Evolutionary conservation across 495 filamentous ascomycete genomes (phyloP).

Genomic region (Trichoderma gamsii): DNA sequence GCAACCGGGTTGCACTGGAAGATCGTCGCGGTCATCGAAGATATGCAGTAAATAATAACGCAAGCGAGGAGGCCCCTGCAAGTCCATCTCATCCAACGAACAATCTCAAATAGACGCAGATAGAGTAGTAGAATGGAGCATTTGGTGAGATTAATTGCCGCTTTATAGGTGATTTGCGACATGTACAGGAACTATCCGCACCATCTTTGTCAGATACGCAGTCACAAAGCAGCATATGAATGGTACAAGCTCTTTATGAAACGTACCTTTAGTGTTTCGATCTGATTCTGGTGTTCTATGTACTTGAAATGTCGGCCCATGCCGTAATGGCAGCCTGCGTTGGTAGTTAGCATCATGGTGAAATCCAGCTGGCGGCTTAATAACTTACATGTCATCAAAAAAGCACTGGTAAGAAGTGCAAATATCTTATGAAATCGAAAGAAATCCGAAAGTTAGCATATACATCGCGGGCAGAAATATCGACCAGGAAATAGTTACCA

Average conservation of each 20-base stretch:
- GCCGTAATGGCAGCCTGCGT: neutral
- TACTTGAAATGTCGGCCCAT: neutral
- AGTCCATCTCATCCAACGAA: neutral
- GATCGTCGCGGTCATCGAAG: neutral
- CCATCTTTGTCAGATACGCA: neutral
- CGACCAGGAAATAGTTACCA: neutral
- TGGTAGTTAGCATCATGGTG: neutral
- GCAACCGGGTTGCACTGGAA: neutral
- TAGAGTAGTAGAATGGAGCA: conserved; percentile 4
- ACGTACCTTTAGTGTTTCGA: neutral
- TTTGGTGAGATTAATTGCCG: neutral
- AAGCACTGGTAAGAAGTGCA: neutral
- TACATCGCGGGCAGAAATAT: neutral
- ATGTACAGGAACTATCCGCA: neutral
- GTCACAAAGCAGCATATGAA: neutral
- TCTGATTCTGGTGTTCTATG: neutral
- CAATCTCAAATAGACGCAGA: neutral
- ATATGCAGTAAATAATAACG: neutral
- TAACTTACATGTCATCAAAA: neutral
- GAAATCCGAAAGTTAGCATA: neutral
- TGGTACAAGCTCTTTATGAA: neutral
- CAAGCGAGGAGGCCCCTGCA: neutral
- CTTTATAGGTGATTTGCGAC: neutral
- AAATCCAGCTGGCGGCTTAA: too few species aligned
- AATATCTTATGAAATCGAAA: neutral